Conservation (phyloP, 345 rosid species). For the Limnanthes douglasii region DNA sequence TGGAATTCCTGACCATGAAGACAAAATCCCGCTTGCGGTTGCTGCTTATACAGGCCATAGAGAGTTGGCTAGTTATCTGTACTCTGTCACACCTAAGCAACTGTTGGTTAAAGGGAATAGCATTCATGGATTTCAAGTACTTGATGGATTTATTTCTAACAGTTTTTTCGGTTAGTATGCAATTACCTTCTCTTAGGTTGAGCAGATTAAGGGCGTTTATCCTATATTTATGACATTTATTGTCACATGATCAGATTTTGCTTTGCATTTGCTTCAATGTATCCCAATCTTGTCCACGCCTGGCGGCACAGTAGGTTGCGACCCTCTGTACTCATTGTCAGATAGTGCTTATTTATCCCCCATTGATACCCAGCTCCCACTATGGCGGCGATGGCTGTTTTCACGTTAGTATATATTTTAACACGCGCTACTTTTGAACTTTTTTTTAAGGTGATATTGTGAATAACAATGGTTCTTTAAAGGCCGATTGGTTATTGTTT, state of each 20-base stretch:
- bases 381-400: no score
- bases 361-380: no score
- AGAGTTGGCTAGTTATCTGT: conserved; percentile 19
- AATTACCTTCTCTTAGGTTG: conserved; percentile 6
- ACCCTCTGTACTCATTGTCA: no score
- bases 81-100: conserved; percentile 12
- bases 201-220: conserved; percentile 1
- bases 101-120: conserved; percentile 13
- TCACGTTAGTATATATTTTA: no score
- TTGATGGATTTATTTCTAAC: conserved; percentile 12
- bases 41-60: conserved; percentile 13
- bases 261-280: conserved; percentile 17
- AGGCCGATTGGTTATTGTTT: no score
- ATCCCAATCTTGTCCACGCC: no score
- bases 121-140: conserved; percentile 11
- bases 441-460: no score
- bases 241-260: conserved; percentile 7
- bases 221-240: background rate
- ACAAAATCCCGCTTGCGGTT: conserved; percentile 14
- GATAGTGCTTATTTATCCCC: no score
- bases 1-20: conserved; percentile 16
- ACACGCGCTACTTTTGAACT: no score
- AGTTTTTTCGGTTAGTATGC: conserved; percentile 13
- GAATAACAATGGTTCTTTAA: no score
- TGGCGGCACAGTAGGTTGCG: no score